These are phyloP conservation scores for Podospora anserina DNA, from an alignment of 495 filamentous ascomycete genomes.

Conservation along the genomic window DNA sequence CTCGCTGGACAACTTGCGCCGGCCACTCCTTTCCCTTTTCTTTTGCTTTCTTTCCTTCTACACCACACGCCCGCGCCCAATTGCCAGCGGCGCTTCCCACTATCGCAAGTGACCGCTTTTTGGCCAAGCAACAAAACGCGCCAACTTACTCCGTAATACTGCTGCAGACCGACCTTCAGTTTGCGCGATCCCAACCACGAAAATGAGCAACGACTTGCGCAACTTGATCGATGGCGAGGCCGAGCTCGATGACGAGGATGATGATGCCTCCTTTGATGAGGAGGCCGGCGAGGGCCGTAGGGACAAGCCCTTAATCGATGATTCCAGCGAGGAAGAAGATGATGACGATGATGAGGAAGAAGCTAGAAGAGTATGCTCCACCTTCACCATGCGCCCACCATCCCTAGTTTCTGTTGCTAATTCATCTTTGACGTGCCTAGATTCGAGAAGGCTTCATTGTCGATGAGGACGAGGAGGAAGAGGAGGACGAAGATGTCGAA, in stretches of 20 bases:
- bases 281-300: constrained; percentile 63
- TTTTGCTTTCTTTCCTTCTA: constrained; percentile 7
- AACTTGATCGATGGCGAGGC: constrained; percentile 83
- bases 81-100: neutral
- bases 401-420: neutral
- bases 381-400: neutral
- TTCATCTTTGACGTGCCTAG: constrained; percentile 38
- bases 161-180: neutral
- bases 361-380: constrained; percentile 46
- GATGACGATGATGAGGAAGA: constrained; percentile 93
- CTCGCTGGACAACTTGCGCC: neutral
- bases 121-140: neutral
- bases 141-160: neutral
- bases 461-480: constrained; percentile 82
- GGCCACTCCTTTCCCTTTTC: constrained; percentile 6
- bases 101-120: neutral
- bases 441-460: constrained; percentile 94
- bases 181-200: constrained; percentile 24
- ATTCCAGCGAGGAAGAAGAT: constrained; percentile 94
- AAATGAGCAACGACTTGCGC: constrained; percentile 63
- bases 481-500: constrained; percentile 60
- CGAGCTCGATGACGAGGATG: constrained; percentile 84
- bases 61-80: neutral
- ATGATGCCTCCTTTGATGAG: constrained; percentile 83
- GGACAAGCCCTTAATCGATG: constrained; percentile 51